Percentiles rank a stretch among this genome's conserved stretches.
phyloP scores from a whole-genome alignment of 202 grass and related monocot genomes.

The Eragrostis tef region DNA sequence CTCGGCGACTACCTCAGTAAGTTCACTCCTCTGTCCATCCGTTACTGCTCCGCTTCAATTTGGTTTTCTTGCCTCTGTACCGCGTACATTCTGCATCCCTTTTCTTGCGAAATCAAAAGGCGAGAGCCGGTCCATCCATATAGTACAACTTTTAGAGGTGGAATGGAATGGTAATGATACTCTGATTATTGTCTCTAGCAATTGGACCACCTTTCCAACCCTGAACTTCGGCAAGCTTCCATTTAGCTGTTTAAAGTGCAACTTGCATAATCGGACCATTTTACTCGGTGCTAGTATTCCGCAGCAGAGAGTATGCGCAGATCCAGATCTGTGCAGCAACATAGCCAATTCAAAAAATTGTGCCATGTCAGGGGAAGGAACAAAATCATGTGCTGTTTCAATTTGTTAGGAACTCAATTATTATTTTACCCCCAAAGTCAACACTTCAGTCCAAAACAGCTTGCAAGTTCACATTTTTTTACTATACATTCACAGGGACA shows the following conservation, averaged over 20 bases:
- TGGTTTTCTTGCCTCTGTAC: background rate
- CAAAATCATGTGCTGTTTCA: background rate
- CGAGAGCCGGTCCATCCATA: too few species aligned
- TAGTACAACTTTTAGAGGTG: background rate
- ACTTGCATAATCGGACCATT: background rate
- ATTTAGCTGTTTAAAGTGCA: background rate
- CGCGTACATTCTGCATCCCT: background rate
- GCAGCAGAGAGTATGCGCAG: background rate
- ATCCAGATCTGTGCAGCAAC: background rate
- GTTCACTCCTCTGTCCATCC: background rate
- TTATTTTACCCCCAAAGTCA: background rate
- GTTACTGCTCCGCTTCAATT: background rate
- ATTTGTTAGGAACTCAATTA: background rate
- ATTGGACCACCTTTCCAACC: background rate
- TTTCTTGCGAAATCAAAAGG: background rate
- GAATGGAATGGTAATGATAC: background rate
- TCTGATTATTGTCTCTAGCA: background rate
- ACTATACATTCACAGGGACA: background rate
- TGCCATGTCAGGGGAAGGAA: background rate
- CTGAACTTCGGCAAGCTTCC: background rate
- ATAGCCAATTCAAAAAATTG: background rate
- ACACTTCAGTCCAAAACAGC: background rate
- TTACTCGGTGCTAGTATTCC: background rate
- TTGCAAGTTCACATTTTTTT: background rate
- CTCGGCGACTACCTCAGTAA: constrained; percentile 87